Conservation (phyloP, 2,329 filamentous ascomycete species). For the Aspergillus sp. region DNA sequence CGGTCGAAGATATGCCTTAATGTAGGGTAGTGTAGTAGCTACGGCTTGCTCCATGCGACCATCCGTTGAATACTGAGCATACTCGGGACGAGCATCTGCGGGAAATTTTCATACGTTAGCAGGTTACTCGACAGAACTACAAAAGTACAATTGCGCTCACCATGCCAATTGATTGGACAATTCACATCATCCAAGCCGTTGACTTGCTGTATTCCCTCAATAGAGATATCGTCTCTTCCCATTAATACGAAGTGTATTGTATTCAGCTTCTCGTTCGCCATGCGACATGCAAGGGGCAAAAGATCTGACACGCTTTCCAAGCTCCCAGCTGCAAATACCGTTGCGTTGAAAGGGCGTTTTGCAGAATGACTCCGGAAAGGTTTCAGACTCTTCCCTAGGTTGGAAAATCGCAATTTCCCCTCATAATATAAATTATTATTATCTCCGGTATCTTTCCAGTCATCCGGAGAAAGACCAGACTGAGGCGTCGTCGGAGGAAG, state of each 20-base stretch:
- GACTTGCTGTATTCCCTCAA: constrained; percentile 69
- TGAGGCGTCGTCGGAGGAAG: constrained; percentile 10
- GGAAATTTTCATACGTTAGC: constrained; percentile 44
- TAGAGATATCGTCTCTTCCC: constrained; percentile 67
- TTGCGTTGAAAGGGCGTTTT: constrained; percentile 59
- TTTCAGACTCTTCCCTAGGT: constrained; percentile 64
- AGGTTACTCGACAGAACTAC: constrained; percentile 10
- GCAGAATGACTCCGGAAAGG: constrained; percentile 53
- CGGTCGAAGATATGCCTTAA: constrained; percentile 72
- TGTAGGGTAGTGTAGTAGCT: constrained; percentile 66
- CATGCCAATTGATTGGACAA: constrained; percentile 68
- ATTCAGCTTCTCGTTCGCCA: constrained; percentile 68
- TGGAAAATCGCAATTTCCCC: constrained; percentile 68
- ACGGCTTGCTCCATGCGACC: constrained; percentile 66
- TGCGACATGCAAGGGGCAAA: constrained; percentile 81
- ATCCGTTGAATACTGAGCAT: constrained; percentile 67
- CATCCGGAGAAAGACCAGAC: constrained; percentile 15
- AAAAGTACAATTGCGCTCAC: constrained; percentile 23
- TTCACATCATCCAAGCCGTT: constrained; percentile 70
- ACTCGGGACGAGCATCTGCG: constrained; percentile 71
- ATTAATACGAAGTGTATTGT: constrained; percentile 80
- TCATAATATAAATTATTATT: constrained; percentile 55
- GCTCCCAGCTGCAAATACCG: constrained; percentile 76
- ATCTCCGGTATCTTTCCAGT: constrained; percentile 20
- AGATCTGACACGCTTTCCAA: constrained; percentile 70